These are phyloP conservation scores for Aspergillus sclerotialis DNA, from an alignment of 2,329 filamentous ascomycete genomes.

Conservation along the genomic window DNA sequence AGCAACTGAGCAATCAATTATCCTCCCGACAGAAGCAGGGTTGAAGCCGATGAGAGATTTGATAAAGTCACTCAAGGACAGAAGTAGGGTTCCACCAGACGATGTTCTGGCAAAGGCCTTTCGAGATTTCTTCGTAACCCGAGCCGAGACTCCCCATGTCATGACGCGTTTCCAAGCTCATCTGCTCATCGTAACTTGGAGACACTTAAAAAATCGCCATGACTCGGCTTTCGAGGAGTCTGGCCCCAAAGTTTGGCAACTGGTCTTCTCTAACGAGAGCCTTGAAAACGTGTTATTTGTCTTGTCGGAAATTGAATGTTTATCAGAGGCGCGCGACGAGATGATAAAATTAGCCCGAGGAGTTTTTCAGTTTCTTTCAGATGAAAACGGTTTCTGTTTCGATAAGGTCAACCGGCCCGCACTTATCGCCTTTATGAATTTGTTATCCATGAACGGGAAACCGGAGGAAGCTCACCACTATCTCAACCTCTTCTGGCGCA, in stretches of 20 bases:
- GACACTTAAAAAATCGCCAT: conserved; percentile 56
- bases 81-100: conserved; percentile 56
- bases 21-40: conserved; percentile 55
- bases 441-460: conserved; percentile 50
- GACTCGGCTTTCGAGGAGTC: conserved; percentile 25
- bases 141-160: conserved; percentile 37
- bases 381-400: conserved; percentile 36
- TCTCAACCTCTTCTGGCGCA: conserved; percentile 36
- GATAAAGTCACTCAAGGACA: conserved; percentile 54
- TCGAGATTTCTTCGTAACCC: conserved; percentile 56
- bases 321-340: conserved; percentile 29
- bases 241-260: conserved; percentile 24
- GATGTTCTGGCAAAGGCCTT: conserved; percentile 61
- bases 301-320: conserved; percentile 27
- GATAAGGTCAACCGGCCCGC: conserved; percentile 28
- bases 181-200: conserved; percentile 53
- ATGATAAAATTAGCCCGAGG: conserved; percentile 35
- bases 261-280: conserved; percentile 32
- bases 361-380: conserved; percentile 29
- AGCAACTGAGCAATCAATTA: conserved; percentile 48
- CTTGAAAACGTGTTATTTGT: conserved; percentile 35
- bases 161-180: conserved; percentile 62
- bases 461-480: conserved; percentile 47
- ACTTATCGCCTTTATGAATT: conserved; percentile 41
- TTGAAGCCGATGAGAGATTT: conserved; percentile 65